phyloP scores from a whole-genome alignment of 495 filamentous ascomycete species.

The Aspergillus funiculosus region DNA sequence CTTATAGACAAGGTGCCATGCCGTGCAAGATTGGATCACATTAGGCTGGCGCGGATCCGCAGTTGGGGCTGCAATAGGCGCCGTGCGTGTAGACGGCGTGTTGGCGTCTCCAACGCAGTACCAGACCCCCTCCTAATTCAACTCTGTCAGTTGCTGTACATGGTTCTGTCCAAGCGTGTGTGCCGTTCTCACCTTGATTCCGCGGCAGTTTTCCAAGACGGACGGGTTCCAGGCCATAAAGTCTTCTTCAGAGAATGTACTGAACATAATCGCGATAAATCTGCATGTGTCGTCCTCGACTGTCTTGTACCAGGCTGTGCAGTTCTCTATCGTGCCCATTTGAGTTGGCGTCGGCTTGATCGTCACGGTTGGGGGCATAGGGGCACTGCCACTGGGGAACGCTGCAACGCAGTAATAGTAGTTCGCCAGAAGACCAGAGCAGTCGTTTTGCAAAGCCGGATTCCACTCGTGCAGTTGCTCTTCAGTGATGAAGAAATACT shows the following conservation, averaged over 20 bases:
- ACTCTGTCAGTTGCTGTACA: neutral
- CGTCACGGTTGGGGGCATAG: slow-evolving; percentile 6
- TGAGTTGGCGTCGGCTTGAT: slow-evolving; percentile 17
- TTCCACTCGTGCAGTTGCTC: slow-evolving; percentile 17
- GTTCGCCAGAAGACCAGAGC: slow-evolving; percentile 11
- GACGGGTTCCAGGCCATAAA: slow-evolving; percentile 23
- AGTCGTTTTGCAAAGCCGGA: slow-evolving; percentile 16
- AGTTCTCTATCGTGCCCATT: slow-evolving; percentile 13
- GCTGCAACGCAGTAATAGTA: slow-evolving; percentile 16
- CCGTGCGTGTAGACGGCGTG: slow-evolving; percentile 8
- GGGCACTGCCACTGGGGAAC: neutral
- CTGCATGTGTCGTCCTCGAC: slow-evolving; percentile 13
- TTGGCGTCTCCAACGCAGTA: slow-evolving; percentile 8
- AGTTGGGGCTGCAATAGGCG: neutral
- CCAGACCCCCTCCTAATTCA: slow-evolving; percentile 4
- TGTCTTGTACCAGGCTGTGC: slow-evolving; percentile 18
- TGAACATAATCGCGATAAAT: slow-evolving; percentile 13
- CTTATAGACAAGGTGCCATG: neutral
- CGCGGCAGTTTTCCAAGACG: slow-evolving; percentile 13
- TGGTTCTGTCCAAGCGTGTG: no score
- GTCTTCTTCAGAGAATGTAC: slow-evolving; percentile 18
- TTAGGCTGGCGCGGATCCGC: neutral
- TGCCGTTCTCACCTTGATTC: slow-evolving; percentile 9
- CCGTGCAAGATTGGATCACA: slow-evolving; percentile 2
- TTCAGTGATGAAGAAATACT: neutral